Base-by-base conservation (phyloP, 2,329 filamentous ascomycete species). In the Immersiporthe knoxdaviesiana region DNA sequence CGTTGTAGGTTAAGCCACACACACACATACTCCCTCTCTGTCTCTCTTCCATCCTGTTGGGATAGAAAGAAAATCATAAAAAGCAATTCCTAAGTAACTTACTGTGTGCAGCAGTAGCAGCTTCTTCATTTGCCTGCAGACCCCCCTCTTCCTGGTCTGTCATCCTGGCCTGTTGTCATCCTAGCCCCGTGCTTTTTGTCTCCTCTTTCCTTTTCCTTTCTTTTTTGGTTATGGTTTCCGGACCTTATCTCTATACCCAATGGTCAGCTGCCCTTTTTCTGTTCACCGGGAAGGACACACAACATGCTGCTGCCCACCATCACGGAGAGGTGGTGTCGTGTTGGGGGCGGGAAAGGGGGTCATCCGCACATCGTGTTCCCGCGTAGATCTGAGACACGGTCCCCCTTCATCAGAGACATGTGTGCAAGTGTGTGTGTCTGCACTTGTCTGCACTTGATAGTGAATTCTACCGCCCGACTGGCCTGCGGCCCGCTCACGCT, bases 1-100 rank as follows among this genome's bases (percentile, higher is more conserved):
- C 0, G 76, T 87, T 32, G 79, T 88, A 18, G 88, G 90, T 76
- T 90, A 79, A 63, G 4, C 27, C 11, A 11, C 10, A 24, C 1
- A 52, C 50, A 14, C 24, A 3, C 5, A n/a, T n/a, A n/a, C 6
- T 39, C 37, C 2, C 37, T 12, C 37, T 39, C 37, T 39, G 5
- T 10, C 37, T 12, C 11, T 39, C 11, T 39, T 10, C 11, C 37
- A n/a, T 6, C 21, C 24, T 12, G 50, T n/a, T 24, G 50, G 10
- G 10, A 24, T 2, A 18, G 4, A 14, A 2, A 58, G 27, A 1
- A 12, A 32, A 32, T 24, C 0, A 24, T 11, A 50, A 24, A 44
- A 44, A 44, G 14, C 1, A 18, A 44, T 16, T 16, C 18, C 16
- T 24, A 56, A 39, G 35, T 35, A 35, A 12, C 52, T n/a, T n/a